phyloP scores from a whole-genome alignment of 1,284 basidiomycete species.

The Sporisorium graminicola region DNA sequence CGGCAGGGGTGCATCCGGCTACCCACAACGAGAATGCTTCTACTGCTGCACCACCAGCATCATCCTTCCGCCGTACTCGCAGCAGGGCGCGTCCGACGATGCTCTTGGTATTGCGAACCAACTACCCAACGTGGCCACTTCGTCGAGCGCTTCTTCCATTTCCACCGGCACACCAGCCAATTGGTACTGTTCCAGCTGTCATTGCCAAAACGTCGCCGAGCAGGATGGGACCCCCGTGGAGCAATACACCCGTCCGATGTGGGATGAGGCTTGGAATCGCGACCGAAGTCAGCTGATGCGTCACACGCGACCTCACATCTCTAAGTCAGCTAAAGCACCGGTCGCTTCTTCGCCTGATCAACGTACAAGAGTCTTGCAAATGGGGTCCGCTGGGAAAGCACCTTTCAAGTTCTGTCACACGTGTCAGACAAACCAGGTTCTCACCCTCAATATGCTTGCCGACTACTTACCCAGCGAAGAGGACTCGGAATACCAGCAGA shows the following conservation, averaged over 20 bases:
- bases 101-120: not conserved
- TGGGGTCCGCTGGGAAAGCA: not conserved
- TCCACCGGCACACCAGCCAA: constrained; percentile 56
- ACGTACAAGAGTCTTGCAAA: not conserved
- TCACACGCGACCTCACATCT: constrained; percentile 18
- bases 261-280: constrained; percentile 49
- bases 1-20: constrained; percentile 29
- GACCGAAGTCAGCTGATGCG: constrained; percentile 30
- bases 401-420: constrained; percentile 56
- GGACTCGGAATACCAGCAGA: constrained; percentile 38
- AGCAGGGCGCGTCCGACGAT: not conserved
- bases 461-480: constrained; percentile 56
- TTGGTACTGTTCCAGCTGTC: constrained; percentile 62
- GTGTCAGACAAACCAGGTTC: constrained; percentile 62
- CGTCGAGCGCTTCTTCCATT: constrained; percentile 22
- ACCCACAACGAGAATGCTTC: constrained; percentile 54
- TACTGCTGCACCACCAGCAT: constrained; percentile 54
- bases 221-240: constrained; percentile 40
- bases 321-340: not conserved
- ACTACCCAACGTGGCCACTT: constrained; percentile 11
- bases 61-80: constrained; percentile 54
- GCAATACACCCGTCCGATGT: constrained; percentile 54
- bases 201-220: constrained; percentile 53
- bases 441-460: constrained; percentile 59
- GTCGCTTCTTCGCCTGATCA: not conserved